phyloP scores from a whole-genome alignment of 1,139 yeast genomes.

The Suhomyces atakaporum region DNA sequence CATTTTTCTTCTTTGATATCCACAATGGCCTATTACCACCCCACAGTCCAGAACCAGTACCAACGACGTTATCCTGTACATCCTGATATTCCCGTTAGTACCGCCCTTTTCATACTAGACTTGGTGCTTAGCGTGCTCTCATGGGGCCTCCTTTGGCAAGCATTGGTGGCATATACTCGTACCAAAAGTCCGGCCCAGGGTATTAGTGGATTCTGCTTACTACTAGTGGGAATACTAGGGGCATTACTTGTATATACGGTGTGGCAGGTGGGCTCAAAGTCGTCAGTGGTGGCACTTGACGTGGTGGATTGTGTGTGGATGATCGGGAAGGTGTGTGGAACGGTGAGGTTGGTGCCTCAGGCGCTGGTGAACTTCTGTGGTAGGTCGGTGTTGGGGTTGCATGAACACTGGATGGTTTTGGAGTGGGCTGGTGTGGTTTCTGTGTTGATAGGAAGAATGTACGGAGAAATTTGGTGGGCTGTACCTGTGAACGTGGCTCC shows the following conservation, averaged over 20 bases:
- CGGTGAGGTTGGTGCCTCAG: slow-evolving; percentile 30
- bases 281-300: slow-evolving; percentile 22
- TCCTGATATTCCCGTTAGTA: slow-evolving; percentile 15
- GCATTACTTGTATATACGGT: slow-evolving; percentile 1
- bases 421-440: slow-evolving; percentile 14
- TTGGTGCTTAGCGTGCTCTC: slow-evolving; percentile 14
- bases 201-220: slow-evolving; percentile 20
- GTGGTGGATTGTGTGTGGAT: slow-evolving; percentile 33
- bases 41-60: slow-evolving; percentile 18
- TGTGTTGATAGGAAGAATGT: slow-evolving; percentile 5
- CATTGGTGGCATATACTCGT: slow-evolving; percentile 17
- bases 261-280: neutral
- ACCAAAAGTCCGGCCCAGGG: slow-evolving; percentile 29
- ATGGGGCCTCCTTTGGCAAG: slow-evolving; percentile 18
- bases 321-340: slow-evolving; percentile 17
- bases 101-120: slow-evolving; percentile 18
- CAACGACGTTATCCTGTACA: slow-evolving; percentile 23
- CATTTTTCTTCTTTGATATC: slow-evolving; percentile 15
- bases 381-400: slow-evolving; percentile 19
- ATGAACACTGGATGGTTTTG: slow-evolving; percentile 14
- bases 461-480: slow-evolving; percentile 26
- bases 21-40: slow-evolving; percentile 18
- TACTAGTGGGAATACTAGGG: slow-evolving; percentile 2
- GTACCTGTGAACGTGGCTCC: slow-evolving; percentile 29
- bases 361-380: slow-evolving; percentile 30